These are phyloP conservation scores for Penicillium sclerotigenum DNA, from an alignment of 2,329 filamentous ascomycete genomes.

Conservation along the genomic window DNA sequence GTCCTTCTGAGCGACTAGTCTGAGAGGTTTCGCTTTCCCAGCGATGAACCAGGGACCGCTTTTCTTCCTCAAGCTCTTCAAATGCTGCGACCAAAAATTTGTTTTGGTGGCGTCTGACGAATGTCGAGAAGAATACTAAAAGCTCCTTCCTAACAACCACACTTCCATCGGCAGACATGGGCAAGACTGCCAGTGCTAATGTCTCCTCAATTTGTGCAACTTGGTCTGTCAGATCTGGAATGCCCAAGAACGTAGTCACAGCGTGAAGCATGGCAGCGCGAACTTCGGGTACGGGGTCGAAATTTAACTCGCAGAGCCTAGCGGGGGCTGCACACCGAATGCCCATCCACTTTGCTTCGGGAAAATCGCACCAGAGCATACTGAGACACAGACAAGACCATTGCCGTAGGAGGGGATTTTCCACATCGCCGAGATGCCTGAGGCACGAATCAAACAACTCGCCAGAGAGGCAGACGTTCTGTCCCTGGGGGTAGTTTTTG, in stretches of 20 bases:
- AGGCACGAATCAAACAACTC: constrained; percentile 89
- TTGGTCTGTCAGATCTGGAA: constrained; percentile 86
- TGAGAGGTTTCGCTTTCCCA: constrained; percentile 39
- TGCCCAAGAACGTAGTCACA: constrained; percentile 89
- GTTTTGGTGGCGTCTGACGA: constrained; percentile 83
- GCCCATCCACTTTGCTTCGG: constrained; percentile 94
- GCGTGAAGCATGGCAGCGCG: constrained; percentile 90
- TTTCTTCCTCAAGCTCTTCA: constrained; percentile 84
- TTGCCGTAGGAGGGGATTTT: constrained; percentile 84
- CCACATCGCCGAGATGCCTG: constrained; percentile 74
- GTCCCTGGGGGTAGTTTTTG: constrained; percentile 87
- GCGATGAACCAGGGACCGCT: constrained; percentile 60
- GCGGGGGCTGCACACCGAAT: constrained; percentile 82
- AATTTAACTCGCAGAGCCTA: constrained; percentile 73
- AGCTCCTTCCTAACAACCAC: constrained; percentile 92
- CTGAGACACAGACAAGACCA: constrained; percentile 96
- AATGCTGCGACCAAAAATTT: constrained; percentile 90
- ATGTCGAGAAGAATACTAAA: constrained; percentile 88
- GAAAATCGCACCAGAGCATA: constrained; percentile 86
- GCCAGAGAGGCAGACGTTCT: constrained; percentile 83
- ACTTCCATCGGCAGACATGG: constrained; percentile 91
- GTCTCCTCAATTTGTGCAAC: constrained; percentile 87
- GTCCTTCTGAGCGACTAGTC: constrained; percentile 15
- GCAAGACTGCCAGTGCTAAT: constrained; percentile 80
- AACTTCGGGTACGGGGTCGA: constrained; percentile 87